A percentile compares a stretch with the other conserved stretches of the same genome.
These are phyloP conservation scores for Trichosanthes cucumerina DNA, from an alignment of 306 rosid genomes.

Conservation along the genomic window DNA sequence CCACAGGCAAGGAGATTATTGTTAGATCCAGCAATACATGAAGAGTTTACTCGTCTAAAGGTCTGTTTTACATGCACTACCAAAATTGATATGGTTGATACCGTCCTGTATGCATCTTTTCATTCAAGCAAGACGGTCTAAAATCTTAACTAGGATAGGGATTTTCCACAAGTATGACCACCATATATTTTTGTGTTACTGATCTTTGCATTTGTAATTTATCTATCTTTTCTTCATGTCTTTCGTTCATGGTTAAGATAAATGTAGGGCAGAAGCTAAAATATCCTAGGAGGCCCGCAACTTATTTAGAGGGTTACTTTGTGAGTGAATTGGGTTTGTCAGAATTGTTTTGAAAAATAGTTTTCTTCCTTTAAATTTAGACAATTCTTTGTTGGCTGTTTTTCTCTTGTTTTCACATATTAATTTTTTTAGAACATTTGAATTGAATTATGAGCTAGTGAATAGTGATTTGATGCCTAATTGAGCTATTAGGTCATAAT, in stretches of 20 bases:
- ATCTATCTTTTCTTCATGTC: neutral
- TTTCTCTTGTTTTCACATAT: too few species aligned
- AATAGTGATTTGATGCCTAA: too few species aligned
- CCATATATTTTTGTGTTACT: too few species aligned
- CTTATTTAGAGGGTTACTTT: neutral
- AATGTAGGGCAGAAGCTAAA: neutral
- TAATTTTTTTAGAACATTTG: neutral
- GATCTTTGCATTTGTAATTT: neutral
- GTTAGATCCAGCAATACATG: too few species aligned
- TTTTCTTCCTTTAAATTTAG: neutral
- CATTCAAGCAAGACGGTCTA: neutral
- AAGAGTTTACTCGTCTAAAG: too few species aligned
- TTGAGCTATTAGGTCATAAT: too few species aligned
- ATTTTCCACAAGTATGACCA: neutral
- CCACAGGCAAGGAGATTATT: neutral
- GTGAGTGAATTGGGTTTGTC: neutral
- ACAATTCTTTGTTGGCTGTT: too few species aligned
- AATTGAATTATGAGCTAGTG: too few species aligned
- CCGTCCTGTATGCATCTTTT: neutral
- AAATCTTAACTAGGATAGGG: neutral
- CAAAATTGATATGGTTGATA: slow-evolving; percentile 5
- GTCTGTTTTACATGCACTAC: too few species aligned
- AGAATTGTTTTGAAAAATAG: neutral
- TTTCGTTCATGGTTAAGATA: neutral
- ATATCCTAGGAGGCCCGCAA: neutral